A percentile compares a stretch with the other conserved stretches of the same genome.
These are phyloP conservation scores for Dissophora ornata DNA, from an alignment of 192 early-diverging fungal species.

Conservation along the genomic window DNA sequence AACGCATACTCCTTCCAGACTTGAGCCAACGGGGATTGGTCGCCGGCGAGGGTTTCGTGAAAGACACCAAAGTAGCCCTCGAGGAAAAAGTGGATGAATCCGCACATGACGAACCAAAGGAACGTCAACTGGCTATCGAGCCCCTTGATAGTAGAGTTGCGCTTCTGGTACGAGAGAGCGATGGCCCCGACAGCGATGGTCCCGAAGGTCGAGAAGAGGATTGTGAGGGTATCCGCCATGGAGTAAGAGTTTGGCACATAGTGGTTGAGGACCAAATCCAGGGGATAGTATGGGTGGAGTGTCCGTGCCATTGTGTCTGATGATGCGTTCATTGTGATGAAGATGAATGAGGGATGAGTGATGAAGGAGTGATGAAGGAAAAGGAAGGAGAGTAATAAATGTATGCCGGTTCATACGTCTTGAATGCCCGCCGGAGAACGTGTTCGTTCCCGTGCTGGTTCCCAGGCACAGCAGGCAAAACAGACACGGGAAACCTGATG, in stretches of 20 bases:
- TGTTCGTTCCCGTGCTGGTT: too few species aligned
- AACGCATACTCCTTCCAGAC: conserved; percentile 94
- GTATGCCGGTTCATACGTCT: too few species aligned
- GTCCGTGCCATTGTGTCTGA: background rate
- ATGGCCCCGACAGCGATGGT: conserved; percentile 34
- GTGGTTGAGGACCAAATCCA: conserved; percentile 40
- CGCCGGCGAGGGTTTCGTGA: conserved; percentile 73
- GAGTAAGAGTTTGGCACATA: conserved; percentile 59
- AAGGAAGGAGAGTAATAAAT: too few species aligned
- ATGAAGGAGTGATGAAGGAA: conserved; percentile 1
- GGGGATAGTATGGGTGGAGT: conserved; percentile 61
- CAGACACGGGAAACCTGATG: too few species aligned
- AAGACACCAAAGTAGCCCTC: conserved; percentile 89
- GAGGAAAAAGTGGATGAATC: conserved; percentile 83
- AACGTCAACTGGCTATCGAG: conserved; percentile 62
- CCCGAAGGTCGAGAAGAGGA: conserved; percentile 48
- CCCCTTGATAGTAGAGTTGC: conserved; percentile 35
- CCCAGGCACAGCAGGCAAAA: too few species aligned
- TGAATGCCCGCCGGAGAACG: too few species aligned
- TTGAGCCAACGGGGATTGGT: conserved; percentile 73
- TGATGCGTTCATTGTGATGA: background rate
- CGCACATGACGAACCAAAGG: conserved; percentile 87
- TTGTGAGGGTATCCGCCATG: conserved; percentile 33
- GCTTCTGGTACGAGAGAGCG: conserved; percentile 27
- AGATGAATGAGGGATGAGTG: background rate